Evolutionary conservation across 2,329 filamentous ascomycete species (phyloP), one percentile per base, ranked within the genome.

Genomic region (Claviceps africana): DNA sequence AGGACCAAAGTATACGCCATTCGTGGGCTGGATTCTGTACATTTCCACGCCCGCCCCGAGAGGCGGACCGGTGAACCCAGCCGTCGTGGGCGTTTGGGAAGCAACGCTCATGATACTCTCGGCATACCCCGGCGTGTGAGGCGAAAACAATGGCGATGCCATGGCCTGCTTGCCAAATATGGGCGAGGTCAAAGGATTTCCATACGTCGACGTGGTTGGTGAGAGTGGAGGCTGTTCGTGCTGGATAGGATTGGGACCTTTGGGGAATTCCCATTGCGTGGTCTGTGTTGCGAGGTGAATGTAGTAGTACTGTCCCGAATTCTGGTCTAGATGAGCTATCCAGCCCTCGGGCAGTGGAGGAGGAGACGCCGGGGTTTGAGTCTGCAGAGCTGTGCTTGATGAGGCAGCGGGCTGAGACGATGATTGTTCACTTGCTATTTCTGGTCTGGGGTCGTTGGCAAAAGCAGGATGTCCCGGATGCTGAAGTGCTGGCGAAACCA

Each of bases 231-330:
- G 76, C 15, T 86, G 78, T 54, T 94, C 89, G 57, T 95, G 79
- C 56, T 88, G 86, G 51, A 96, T 75, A 1, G 91, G 91, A 25
- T 88, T 95, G 0, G 90, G 90, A 0, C 91, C 91, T 69, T 96
- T 97, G 30, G 93, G 93, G 59, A 97, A 97, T 63, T 98, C 93
- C 93, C 93, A 98, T 65, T 98, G 93, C 0, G 93, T 98, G 2
- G 90, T 88, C 64, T 97, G 93, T 0, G 88, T 90, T 1, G 90
- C 86, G 31, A 98, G 76, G 66, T 98, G 93, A 54, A 98, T 98
- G 63, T 98, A 98, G 67, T 98, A 98, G 68, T 97, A 98, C 64
- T 97, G 91, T 1, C 93, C 93, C 2, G 91, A 97, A 64, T 86
- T 95, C 58, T 88, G 86, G 65, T 98, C 93, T 4, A 97, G 76